Base-by-base conservation (phyloP, 2,329 filamentous ascomycete genomes). In the Neofusicoccum sp. region DNA sequence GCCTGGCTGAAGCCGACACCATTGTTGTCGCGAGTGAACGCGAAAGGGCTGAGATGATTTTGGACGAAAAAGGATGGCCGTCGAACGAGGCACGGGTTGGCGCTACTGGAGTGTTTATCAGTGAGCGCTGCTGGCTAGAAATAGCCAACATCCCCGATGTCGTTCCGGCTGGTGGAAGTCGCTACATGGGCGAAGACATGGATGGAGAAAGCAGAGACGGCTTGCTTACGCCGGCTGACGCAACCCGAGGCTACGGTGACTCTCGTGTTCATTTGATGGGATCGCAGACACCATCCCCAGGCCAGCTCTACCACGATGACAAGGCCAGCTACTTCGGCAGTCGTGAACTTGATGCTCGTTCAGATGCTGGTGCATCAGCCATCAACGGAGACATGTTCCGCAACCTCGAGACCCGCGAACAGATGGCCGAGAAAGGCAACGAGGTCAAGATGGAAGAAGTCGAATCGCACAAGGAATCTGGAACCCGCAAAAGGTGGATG, bases 341-440 rank as follows among this genome's bases (percentile, higher is more conserved):
- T 67, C 83, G 88, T 54, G 92, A 96, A 61, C 74, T 89, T 8
- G 95, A 99, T 71, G 81, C 87, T 6, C 91, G 92, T 44, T 98
- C 95, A 31, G 95, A 99, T 56, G 93, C 93, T 6, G 93, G 93
- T 3, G 89, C 84, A 1, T 97, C 93, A n/a, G 92, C 91, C 5
- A 89, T 96, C 71, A 90, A 85, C 58, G 93, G 95, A 7, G 95
- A 99, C 73, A 96, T 99, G 93, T 99, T 99, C 82, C 91, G 92
- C 70, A 96, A 97, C 69, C 82, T 98, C 6, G 93, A 98, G 67
- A 97, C 93, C 6, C 86, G 91, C 64, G 90, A 96, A 72, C 90
- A 96, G 72, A 91, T 99, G 85, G 91, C 93, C 0, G 93, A 98
- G 76, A 93, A 96, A 66, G 91, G 91, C 63, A 96, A 96, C 66